A percentile compares a stretch with the other conserved stretches of the same genome.
Evolutionary conservation across 225 moss, liverwort and hornwort species (phyloP).

Genomic region (Straminergon stramineum): DNA sequence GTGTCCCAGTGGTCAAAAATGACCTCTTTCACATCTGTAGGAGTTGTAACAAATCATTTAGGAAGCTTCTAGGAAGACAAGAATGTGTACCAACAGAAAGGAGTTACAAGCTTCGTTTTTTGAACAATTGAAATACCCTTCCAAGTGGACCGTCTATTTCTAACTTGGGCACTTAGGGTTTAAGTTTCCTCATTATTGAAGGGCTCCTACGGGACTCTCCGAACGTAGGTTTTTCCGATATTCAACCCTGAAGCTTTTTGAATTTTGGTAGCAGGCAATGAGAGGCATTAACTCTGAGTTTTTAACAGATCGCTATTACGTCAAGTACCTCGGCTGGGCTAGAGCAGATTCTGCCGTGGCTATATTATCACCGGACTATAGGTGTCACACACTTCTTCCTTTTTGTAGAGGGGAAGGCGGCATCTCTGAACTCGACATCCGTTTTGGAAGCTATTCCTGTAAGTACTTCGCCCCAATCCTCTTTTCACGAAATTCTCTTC

Average conservation of each 20-base stretch:
- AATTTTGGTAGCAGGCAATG: neutral
- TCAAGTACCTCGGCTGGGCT: slow-evolving; percentile 95
- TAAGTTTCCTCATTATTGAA: neutral
- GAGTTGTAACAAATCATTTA: neutral
- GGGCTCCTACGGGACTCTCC: neutral
- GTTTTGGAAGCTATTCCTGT: slow-evolving; percentile 95
- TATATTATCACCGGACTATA: slow-evolving; percentile 87
- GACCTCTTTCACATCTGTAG: neutral
- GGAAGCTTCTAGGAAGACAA: neutral
- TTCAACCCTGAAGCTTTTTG: neutral
- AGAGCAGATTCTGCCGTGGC: slow-evolving; percentile 96
- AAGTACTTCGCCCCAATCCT: neutral
- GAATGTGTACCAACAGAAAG: neutral
- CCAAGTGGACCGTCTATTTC: neutral
- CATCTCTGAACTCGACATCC: slow-evolving; percentile 66
- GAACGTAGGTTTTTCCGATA: neutral
- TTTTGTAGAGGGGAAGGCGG: slow-evolving; percentile 97
- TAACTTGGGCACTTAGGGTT: neutral
- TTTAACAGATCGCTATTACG: slow-evolving; percentile 83
- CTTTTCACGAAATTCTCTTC: neutral
- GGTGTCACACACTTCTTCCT: slow-evolving; percentile 95
- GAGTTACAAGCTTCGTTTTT: neutral
- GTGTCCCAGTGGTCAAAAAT: neutral
- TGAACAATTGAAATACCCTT: neutral
- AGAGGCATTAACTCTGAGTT: slow-evolving; percentile 11